These are phyloP conservation scores for Lecanicillium sp. DNA, from an alignment of 2,329 filamentous ascomycete species.

Conservation along the genomic window DNA sequence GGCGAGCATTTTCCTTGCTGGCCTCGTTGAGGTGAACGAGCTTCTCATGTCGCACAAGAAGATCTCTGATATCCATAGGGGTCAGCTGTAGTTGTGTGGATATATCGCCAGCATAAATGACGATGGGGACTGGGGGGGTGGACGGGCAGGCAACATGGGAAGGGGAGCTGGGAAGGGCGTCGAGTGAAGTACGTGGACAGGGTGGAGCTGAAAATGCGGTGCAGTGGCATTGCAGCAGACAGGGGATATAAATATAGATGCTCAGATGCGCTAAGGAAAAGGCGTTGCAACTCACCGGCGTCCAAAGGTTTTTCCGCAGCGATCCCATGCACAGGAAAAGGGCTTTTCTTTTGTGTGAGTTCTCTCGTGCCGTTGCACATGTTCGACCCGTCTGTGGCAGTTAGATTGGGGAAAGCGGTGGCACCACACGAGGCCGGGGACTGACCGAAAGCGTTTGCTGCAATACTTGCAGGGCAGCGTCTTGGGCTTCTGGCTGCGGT, in stretches of 20 bases:
- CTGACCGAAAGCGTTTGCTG: conserved; percentile 54
- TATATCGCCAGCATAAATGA: conserved; percentile 11
- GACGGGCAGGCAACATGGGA: conserved; percentile 1
- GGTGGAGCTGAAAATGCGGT: conserved; percentile 10
- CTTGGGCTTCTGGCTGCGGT: conserved; percentile 54
- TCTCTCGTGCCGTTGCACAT: conserved; percentile 58
- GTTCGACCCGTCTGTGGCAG: conserved; percentile 50
- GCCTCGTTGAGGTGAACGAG: conserved; percentile 58
- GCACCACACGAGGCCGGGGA: not conserved
- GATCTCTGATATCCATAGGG: conserved; percentile 60
- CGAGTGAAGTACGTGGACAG: conserved; percentile 12
- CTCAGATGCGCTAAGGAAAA: conserved; percentile 12
- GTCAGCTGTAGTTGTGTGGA: conserved; percentile 27
- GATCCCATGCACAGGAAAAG: conserved; percentile 53
- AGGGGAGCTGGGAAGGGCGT: not conserved
- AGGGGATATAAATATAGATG: conserved; percentile 10
- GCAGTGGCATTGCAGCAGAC: conserved; percentile 15
- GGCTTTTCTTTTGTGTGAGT: conserved; percentile 62
- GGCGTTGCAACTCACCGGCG: conserved; percentile 44
- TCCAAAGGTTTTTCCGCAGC: conserved; percentile 58
- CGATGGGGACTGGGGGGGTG: not conserved
- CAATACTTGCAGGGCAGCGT: conserved; percentile 58
- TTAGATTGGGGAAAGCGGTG: conserved; percentile 1
- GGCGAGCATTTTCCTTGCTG: conserved; percentile 46
- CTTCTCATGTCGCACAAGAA: conserved; percentile 58